Evolutionary conservation across 2,329 filamentous ascomycete genomes (phyloP).

Genomic region (Cladosporium sp.): DNA sequence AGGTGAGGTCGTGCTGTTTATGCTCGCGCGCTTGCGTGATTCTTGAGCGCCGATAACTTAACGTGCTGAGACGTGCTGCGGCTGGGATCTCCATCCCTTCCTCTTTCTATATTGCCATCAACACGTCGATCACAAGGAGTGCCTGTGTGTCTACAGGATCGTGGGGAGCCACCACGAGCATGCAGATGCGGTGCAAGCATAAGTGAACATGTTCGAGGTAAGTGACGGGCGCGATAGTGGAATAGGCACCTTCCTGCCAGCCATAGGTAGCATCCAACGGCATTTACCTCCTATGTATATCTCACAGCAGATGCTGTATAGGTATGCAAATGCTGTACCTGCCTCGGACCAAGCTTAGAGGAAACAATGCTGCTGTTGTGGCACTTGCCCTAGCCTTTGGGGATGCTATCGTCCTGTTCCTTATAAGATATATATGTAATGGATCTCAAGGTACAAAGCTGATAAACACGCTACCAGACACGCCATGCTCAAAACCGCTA

Average conservation of each 20-base stretch:
- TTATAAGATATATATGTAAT: too few relatives aligned
- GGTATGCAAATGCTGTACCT: too few relatives aligned
- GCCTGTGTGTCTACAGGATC: background rate
- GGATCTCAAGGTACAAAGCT: background rate
- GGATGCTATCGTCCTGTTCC: too few relatives aligned
- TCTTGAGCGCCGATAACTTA: background rate
- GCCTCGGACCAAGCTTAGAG: too few relatives aligned
- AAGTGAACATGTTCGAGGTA: constrained; percentile 8
- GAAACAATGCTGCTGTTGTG: too few relatives aligned
- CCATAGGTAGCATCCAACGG: background rate
- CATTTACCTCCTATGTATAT: too few relatives aligned
- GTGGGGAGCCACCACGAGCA: background rate
- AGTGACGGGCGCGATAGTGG: background rate
- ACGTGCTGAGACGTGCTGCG: background rate
- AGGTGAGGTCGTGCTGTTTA: background rate
- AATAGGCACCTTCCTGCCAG: too few relatives aligned
- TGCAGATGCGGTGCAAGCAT: background rate
- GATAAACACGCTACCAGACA: constrained; percentile 31
- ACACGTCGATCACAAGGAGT: background rate
- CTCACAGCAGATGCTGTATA: too few relatives aligned
- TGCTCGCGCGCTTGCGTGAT: background rate
- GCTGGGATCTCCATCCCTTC: background rate
- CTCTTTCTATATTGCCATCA: background rate
- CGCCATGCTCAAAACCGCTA: constrained; percentile 68
- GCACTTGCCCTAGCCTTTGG: too few relatives aligned